A percentile compares a stretch with the other conserved stretches of the same genome.
These are phyloP conservation scores for Melanogaster broomeanus DNA, from an alignment of 768 basidiomycete genomes.

Conservation along the genomic window DNA sequence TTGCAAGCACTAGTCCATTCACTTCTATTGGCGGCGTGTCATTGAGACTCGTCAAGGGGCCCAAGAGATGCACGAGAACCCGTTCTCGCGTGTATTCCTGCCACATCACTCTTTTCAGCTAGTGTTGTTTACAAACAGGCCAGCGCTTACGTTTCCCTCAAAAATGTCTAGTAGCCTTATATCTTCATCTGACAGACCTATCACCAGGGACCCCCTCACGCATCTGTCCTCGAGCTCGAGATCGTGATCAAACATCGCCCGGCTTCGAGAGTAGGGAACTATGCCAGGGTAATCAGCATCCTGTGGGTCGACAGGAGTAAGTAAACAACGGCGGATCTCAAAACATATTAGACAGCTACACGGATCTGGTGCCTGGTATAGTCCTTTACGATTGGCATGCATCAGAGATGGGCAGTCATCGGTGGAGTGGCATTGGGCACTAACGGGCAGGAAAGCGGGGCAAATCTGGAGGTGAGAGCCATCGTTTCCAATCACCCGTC, in stretches of 20 bases:
- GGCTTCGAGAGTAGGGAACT: slow-evolving; percentile 55
- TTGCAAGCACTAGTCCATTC: slow-evolving; percentile 40
- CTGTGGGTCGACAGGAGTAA: slow-evolving; percentile 33
- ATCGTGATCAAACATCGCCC: slow-evolving; percentile 47
- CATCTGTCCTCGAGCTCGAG: slow-evolving; percentile 61
- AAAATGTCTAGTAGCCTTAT: slow-evolving; percentile 74
- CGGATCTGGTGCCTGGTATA: slow-evolving; percentile 82
- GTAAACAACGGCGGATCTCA: not conserved
- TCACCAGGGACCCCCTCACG: slow-evolving; percentile 80
- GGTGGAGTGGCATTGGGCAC: slow-evolving; percentile 17
- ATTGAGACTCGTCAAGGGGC: slow-evolving; percentile 37
- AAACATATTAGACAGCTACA: slow-evolving; percentile 34
- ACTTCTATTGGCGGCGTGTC: slow-evolving; percentile 20
- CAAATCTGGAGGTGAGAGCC: slow-evolving; percentile 65
- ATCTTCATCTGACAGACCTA: slow-evolving; percentile 66
- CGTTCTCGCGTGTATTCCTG: slow-evolving; percentile 72
- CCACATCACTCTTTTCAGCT: not conserved
- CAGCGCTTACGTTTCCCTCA: slow-evolving; percentile 68
- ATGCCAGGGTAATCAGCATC: slow-evolving; percentile 83
- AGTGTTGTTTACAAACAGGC: not conserved
- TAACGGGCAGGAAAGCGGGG: slow-evolving; percentile 73
- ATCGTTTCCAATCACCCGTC: slow-evolving; percentile 70
- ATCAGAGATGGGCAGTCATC: not conserved
- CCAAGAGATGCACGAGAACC: slow-evolving; percentile 60
- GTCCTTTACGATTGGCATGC: slow-evolving; percentile 43